phyloP scores from a whole-genome alignment of 164 flowering plant genomes.

The Dillenia turbinata region DNA sequence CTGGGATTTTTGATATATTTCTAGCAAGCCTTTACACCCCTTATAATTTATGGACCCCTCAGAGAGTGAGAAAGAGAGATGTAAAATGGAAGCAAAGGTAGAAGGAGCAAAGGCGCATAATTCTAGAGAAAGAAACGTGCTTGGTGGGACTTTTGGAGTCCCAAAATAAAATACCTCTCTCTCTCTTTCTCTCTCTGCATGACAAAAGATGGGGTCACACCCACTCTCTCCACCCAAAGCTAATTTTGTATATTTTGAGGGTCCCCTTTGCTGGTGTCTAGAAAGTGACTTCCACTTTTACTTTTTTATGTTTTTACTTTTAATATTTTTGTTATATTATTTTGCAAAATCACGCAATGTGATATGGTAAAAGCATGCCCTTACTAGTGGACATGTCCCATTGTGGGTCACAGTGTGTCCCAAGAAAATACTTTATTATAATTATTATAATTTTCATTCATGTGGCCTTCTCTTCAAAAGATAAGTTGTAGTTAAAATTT shows the following conservation, averaged over 20 bases:
- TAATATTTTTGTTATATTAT: not conserved
- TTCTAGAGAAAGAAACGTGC: not conserved
- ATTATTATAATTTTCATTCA: too few relatives aligned
- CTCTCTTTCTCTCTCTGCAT: constrained; percentile 21
- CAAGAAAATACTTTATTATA: too few relatives aligned
- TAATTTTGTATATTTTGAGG: constrained; percentile 1
- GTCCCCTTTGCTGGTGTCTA: constrained; percentile 14
- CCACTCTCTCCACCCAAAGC: constrained; percentile 17
- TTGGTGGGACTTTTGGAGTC: not conserved
- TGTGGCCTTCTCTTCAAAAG: too few relatives aligned
- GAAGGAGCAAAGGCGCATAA: constrained; percentile 13
- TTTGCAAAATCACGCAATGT: constrained; percentile 41
- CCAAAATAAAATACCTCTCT: too few relatives aligned
- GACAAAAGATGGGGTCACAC: constrained; percentile 21
- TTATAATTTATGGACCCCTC: constrained; percentile 16
- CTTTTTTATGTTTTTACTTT: too few relatives aligned
- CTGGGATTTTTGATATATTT: not conserved
- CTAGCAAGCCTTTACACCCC: constrained; percentile 17
- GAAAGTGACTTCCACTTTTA: constrained; percentile 33
- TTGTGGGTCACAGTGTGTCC: constrained; percentile 1
- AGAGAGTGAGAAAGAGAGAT: constrained; percentile 6
- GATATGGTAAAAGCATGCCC: constrained; percentile 15
- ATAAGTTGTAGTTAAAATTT: not conserved
- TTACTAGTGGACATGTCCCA: constrained; percentile 20
- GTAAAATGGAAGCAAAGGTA: constrained; percentile 15